phyloP scores from a whole-genome alignment of 2,329 filamentous ascomycete genomes.

The Aspergillus aculeatinus region DNA sequence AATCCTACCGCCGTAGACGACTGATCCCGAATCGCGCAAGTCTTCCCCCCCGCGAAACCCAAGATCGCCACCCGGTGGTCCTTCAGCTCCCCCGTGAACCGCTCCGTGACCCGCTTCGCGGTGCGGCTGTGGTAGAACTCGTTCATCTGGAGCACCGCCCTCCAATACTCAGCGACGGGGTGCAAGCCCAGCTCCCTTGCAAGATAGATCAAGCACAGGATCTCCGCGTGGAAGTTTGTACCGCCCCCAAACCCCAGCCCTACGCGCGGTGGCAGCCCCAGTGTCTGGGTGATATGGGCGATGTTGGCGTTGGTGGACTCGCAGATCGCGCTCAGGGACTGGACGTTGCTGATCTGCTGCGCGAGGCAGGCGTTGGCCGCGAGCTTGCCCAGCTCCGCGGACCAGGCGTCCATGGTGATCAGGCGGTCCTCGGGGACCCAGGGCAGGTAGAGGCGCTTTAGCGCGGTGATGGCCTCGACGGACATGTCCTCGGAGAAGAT shows the following conservation, averaged over 20 bases:
- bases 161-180: constrained; percentile 23
- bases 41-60: constrained; percentile 8
- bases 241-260: constrained; percentile 1
- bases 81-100: background rate
- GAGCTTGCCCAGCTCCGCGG: constrained; percentile 17
- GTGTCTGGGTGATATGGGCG: constrained; percentile 11
- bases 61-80: constrained; percentile 11
- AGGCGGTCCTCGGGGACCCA: constrained; percentile 20
- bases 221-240: constrained; percentile 12
- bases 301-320: constrained; percentile 17
- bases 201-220: constrained; percentile 19
- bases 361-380: constrained; percentile 15
- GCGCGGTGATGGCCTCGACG: constrained; percentile 10
- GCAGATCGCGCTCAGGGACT: constrained; percentile 14
- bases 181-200: constrained; percentile 18
- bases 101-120: constrained; percentile 1
- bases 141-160: constrained; percentile 17
- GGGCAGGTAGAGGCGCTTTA: constrained; percentile 19
- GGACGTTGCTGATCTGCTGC: constrained; percentile 18
- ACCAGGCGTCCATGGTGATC: constrained; percentile 25
- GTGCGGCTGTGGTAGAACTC: constrained; percentile 5
- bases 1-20: constrained; percentile 3
- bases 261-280: constrained; percentile 8
- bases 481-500: constrained; percentile 19
- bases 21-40: background rate